Evolutionary conservation across 2,329 filamentous ascomycete genomes (phyloP), one percentile per base, ranked within the genome.

Genomic region (Trichophyton equinum): DNA sequence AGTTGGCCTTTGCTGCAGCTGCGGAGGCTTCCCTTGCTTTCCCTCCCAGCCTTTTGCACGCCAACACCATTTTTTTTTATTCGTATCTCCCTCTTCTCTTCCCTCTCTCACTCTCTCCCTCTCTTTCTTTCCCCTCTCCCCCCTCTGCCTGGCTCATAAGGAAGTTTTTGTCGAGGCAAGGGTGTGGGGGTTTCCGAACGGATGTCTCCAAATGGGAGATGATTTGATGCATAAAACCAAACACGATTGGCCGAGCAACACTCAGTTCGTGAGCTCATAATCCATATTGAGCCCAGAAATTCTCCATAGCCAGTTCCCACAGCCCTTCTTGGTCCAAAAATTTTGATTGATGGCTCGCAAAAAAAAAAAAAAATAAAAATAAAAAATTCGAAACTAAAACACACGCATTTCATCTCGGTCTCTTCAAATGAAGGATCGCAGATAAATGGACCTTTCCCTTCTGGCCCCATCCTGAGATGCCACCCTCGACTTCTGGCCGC

Each of bases 401-500:
- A 11, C 6, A 4, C 25, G 20, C 20, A 25, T 27, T 9, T 51
- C 46, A 51, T 25, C 6, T 51, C 22, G 15, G 8, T 20, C 8
- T 27, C 11, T 22, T 25, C 46, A 51, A 51, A 25, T 51, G 22
- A 51, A 51, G 46, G 46, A 55, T 20, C 8, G 25, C 51, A 15
- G 51, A 55, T 57, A 63, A 59, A 36, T 78, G 84, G 30, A 95
- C 77, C 60, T 78, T 75, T 1, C 87, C 89, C 72, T 92, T 94
- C 11, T 86, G 87, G 30, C 90, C 90, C 90, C 90, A 95, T 1
- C 91, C 90, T 20, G 84, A 82, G 56, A 83, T 82, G 0, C 90
- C 91, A 61, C 79, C 75, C 62, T 88, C 84, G 1, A 95, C 87
- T 20, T 89, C 85, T 0, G 90, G 90, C 64, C 91, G 78, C 20